Evolutionary conservation across 306 rosid species (phyloP), one percentile per base, ranked within the genome.

Genomic region (Styphnolobium japonicum): DNA sequence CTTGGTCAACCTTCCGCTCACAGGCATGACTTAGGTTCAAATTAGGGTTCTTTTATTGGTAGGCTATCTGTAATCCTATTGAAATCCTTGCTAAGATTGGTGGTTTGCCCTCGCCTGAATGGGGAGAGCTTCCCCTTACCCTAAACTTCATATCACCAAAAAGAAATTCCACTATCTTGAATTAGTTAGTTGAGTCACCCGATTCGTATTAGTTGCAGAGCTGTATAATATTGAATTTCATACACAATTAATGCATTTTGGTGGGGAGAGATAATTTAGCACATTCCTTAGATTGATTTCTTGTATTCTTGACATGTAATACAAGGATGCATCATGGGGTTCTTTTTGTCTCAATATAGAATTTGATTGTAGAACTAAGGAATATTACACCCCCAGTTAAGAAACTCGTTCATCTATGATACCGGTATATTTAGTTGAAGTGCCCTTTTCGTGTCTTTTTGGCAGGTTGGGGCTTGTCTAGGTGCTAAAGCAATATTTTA

Each of bases 171-270:
- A 81, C 82, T 68, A 33, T 80, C 37, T n/a, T n/a, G n/a, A 36
- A 51, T 78, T 48, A 48, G 86, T 64, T 75, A 69, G 79, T 61
- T 70, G 71, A 27, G 84, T 62, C 71, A 68, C 73, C 66, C 27
- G 29, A 29, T 80, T 75, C 83, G 66, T 70, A 18, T 81, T 84
- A 58, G 85, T 80, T 58, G 45, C 48, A 37, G n/a, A 76, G 80
- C 40, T 89, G 89, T 82, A 78, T 75, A 56, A 79, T 89, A 77
- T 82, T 76, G 63, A 66, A 75, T 42, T 71, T 48, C 51, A 49
- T 27, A 65, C 81, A 27, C 67, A 56, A 70, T 69, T 85, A 68
- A 7, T 62, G 82, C 68, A 33, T 80, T 76, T 78, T 80, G 73
- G 67, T n/a, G 19, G 39, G 75, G 72, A 66, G 36, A 75, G n/a